Base-by-base conservation (phyloP, 2,329 filamentous ascomycete species). In the Trichoderma atroviride region DNA sequence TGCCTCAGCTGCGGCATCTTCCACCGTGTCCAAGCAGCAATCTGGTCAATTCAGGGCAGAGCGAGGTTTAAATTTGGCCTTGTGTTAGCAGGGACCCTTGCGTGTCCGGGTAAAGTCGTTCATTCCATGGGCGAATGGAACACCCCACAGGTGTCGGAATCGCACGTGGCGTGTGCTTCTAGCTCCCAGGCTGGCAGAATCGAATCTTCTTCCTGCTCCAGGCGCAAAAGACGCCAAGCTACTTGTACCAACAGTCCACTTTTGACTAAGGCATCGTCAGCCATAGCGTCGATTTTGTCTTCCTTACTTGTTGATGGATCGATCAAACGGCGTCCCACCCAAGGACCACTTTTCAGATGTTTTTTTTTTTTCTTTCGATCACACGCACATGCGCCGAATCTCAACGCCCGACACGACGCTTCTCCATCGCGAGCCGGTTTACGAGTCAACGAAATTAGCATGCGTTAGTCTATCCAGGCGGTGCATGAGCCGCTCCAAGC, bases 381-480 rank as follows among this genome's bases (percentile, higher is more conserved):
- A 66, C 63, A 66, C 63, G 63, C 63, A 47, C 63, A 66, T 56
- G 53, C 53, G 53, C 53, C 53, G 47, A 66, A 57, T 24, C 62
- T 43, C 52, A 43, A 35, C 52, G 52, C 62, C 52, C 62, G 62
- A 65, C 62, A 56, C 62, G 52, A 57, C 37, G 29, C 35, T 66
- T 66, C 62, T 65, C 62, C 63, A 66, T 66, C 53, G 53, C 63
- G 35, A 66, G 63, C 52, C 37, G 37, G 53, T 58, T 66, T 50
- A 66, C 63, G 63, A 66, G 63, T 66, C 63, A 66, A 66, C 63
- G 53, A 66, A 66, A 66, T 66, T 66, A 66, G 63, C 63, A 66
- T 66, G 63, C 63, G 57, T 57, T 66, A 66, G 63, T 47, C 53
- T 57, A 29, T 24, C 33, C 63, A 57, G 35, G 35, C 29, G 37